Evolutionary conservation across 2,329 filamentous ascomycete species (phyloP).

Genomic region (Neopestalotiopsis sp.): DNA sequence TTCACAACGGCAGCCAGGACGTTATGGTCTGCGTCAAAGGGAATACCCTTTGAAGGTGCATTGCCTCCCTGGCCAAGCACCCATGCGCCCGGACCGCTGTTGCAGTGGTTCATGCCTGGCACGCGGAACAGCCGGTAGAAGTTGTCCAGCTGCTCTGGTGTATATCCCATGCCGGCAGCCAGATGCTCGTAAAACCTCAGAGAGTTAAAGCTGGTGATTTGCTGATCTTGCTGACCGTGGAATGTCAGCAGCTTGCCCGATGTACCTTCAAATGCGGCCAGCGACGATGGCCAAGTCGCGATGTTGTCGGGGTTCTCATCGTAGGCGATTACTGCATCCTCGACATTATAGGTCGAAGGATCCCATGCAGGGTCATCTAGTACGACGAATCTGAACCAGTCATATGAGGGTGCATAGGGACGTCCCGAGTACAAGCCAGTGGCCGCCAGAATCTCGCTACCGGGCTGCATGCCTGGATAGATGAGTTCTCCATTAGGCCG

Average conservation of each 20-base stretch:
- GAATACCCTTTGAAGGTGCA: constrained; percentile 24
- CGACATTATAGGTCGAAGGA: constrained; percentile 37
- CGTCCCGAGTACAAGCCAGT: constrained; percentile 42
- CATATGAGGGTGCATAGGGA: constrained; percentile 45
- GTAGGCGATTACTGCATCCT: constrained; percentile 36
- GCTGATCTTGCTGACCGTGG: constrained; percentile 48
- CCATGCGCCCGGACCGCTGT: constrained; percentile 50
- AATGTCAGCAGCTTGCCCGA: constrained; percentile 45
- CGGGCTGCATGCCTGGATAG: constrained; percentile 54
- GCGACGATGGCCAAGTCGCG: constrained; percentile 40
- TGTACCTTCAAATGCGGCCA: constrained; percentile 37
- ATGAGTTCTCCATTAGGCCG: constrained; percentile 48
- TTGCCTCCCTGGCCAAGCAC: constrained; percentile 31
- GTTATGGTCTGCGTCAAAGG: constrained; percentile 44
- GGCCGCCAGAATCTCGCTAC: constrained; percentile 46
- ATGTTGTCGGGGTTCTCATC: constrained; percentile 26
- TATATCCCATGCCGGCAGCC: constrained; percentile 41
- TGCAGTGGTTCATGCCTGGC: constrained; percentile 54
- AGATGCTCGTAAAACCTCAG: constrained; percentile 53
- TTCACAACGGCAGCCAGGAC: constrained; percentile 51
- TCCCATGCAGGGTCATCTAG: constrained; percentile 49
- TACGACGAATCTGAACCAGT: constrained; percentile 53
- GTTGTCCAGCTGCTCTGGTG: constrained; percentile 36
- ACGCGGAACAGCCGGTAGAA: constrained; percentile 51
- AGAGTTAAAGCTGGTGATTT: constrained; percentile 49